phyloP scores from a whole-genome alignment of 2,329 filamentous ascomycete genomes.

The Alternaria sp. region DNA sequence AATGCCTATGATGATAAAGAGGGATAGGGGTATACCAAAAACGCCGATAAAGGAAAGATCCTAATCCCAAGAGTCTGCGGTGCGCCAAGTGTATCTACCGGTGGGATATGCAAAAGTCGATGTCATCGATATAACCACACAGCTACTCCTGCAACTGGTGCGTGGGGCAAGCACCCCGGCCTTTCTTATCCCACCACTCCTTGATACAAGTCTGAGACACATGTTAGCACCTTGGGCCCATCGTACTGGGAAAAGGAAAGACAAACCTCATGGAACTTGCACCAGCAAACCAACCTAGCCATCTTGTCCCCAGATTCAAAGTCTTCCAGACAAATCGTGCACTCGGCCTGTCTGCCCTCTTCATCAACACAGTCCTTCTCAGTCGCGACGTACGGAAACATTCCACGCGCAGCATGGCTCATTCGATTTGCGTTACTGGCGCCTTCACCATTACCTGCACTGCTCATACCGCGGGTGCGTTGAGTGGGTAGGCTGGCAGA shows the following conservation, averaged over 20 bases:
- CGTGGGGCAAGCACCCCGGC: slow-evolving; percentile 64
- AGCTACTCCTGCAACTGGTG: slow-evolving; percentile 56
- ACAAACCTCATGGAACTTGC: slow-evolving; percentile 65
- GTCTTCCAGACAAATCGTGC: slow-evolving; percentile 70
- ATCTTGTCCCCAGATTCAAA: slow-evolving; percentile 66
- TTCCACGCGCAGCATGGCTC: slow-evolving; percentile 44
- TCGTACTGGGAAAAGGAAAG: neutral
- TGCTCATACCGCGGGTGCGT: slow-evolving; percentile 44
- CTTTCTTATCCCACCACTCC: slow-evolving; percentile 64
- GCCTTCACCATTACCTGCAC: slow-evolving; percentile 32
- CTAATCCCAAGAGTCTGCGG: neutral
- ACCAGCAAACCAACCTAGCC: slow-evolving; percentile 67
- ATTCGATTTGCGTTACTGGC: slow-evolving; percentile 30
- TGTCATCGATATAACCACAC: neutral
- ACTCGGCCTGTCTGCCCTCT: slow-evolving; percentile 60
- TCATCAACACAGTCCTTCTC: slow-evolving; percentile 69
- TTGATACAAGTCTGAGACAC: slow-evolving; percentile 58
- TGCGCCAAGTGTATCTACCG: neutral
- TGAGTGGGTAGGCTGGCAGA: slow-evolving; percentile 37
- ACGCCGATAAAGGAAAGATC: neutral
- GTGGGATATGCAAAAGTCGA: neutral
- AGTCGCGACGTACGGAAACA: slow-evolving; percentile 62
- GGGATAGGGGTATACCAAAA: slow-evolving; percentile 11
- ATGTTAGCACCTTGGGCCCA: slow-evolving; percentile 1
- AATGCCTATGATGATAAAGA: neutral